Evolutionary conservation across 1,284 basidiomycete species (phyloP), one percentile per base, ranked within the genome.

Genomic region (Chalciporus sp.): DNA sequence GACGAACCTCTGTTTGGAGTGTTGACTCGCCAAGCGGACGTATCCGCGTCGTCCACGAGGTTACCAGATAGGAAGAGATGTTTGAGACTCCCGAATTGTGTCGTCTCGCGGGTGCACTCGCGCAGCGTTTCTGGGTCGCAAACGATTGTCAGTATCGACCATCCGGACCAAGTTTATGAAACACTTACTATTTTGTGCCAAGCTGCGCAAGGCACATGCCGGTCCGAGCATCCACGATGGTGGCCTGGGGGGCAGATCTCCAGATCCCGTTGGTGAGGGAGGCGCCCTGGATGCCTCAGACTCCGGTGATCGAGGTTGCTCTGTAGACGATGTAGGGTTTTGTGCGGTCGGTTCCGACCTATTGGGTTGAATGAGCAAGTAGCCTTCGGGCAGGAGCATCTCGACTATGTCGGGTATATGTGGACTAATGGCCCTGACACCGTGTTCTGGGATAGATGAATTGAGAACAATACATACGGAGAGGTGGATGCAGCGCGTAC

Each of bases 221-320:
- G 60, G 66, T 27, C 66, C 64, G 43, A 69, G 9, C 58, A 65
- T 64, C 57, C 43, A 42, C 3, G 66, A 65, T n/a, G 65, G 43
- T 26, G 53, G 53, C 11, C 2, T 46, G 19, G 43, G 12, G 1
- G 14, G 16, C 9, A 11, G 7, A 26, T 43, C n/a, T 2, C 10
- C 37, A 7, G 4, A n/a, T n/a, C 48, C n/a, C 14, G 20, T 11
- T 3, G 23, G 20, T 28, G 49, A 45, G 6, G 1, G 17, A 35
- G 42, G 0, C 3, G 48, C 4, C 16, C 19, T 7, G 20, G 20
- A 14, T 1, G 26, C 4, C 12, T 10, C 14, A 4, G 20, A 12
- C 12, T 1, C 6, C 4, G 8, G 8, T 3, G 14, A 10, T 35
- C 29, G 45, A 7, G 14, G 2, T 35, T 35, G 49, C 27, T 42